phyloP scores from a whole-genome alignment of 1,284 basidiomycete genomes.

The Cryptococcus jaspeensis region DNA sequence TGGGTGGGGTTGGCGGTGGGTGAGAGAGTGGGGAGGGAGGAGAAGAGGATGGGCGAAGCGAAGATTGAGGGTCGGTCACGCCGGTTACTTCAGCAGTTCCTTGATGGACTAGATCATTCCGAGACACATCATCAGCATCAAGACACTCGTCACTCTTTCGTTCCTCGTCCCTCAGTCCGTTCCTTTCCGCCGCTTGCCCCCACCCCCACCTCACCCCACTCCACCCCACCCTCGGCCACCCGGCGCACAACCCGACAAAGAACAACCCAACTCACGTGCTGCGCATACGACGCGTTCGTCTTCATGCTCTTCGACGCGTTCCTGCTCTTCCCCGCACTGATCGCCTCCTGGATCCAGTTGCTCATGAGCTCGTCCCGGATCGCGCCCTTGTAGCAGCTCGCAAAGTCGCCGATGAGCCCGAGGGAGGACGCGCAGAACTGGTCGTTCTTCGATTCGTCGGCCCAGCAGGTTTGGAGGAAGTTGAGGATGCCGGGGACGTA shows the following conservation, averaged over 20 bases:
- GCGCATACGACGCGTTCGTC: slow-evolving; percentile 58
- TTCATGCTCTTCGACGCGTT: slow-evolving; percentile 54
- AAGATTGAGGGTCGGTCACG: neutral
- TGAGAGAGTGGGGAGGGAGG: neutral
- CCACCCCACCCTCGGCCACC: too few relatives aligned
- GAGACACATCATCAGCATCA: neutral
- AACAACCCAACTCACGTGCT: slow-evolving; percentile 52
- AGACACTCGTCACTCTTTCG: too few relatives aligned
- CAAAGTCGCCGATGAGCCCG: slow-evolving; percentile 89
- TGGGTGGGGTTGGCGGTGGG: too few relatives aligned
- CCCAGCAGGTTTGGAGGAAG: slow-evolving; percentile 74
- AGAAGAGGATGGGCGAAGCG: slow-evolving; percentile 9
- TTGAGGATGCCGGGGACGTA: slow-evolving; percentile 76
- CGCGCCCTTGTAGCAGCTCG: slow-evolving; percentile 75
- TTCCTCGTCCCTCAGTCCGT: neutral
- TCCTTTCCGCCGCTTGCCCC: too few relatives aligned
- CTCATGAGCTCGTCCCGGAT: slow-evolving; percentile 75
- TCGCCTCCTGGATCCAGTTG: slow-evolving; percentile 76
- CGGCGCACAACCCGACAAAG: neutral
- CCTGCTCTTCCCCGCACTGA: slow-evolving; percentile 61
- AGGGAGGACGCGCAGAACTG: slow-evolving; percentile 70
- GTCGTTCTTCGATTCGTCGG: slow-evolving; percentile 78
- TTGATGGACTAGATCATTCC: slow-evolving; percentile 26
- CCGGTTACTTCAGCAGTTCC: slow-evolving; percentile 28
- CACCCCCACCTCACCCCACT: too few relatives aligned